These are phyloP conservation scores for Trametes sp. DNA, from an alignment of 1,284 basidiomycete species.

Conservation along the genomic window DNA sequence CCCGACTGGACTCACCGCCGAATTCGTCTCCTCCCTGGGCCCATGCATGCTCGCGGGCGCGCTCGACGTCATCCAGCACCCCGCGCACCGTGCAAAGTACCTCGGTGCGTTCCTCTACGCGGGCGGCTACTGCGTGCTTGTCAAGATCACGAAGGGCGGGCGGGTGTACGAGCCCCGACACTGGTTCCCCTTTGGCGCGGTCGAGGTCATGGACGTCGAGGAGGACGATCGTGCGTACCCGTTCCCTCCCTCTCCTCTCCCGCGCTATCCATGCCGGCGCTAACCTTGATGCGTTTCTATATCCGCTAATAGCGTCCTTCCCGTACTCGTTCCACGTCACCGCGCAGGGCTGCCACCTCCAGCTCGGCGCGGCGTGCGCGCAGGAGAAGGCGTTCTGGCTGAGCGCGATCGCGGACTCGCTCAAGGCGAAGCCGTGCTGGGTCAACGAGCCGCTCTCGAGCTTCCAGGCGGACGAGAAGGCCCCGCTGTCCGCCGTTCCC, in stretches of 20 bases:
- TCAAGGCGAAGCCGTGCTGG: conserved; percentile 54
- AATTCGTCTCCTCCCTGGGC: conserved; percentile 76
- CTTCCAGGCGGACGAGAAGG: conserved; percentile 48
- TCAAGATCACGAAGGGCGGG: conserved; percentile 80
- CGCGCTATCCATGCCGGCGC: not conserved
- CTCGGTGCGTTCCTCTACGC: conserved; percentile 88
- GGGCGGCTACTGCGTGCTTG: conserved; percentile 85
- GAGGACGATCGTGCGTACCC: conserved; percentile 68
- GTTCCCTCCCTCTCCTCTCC: not conserved
- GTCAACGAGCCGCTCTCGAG: conserved; percentile 67
- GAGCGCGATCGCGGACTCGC: conserved; percentile 61
- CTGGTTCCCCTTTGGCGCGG: conserved; percentile 82
- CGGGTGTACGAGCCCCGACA: conserved; percentile 86
- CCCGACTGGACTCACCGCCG: conserved; percentile 45
- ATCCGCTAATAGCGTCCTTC: conserved; percentile 72
- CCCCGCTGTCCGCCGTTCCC: conserved; percentile 20
- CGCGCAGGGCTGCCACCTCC: conserved; percentile 75
- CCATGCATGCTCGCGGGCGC: conserved; percentile 81
- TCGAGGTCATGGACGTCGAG: conserved; percentile 74
- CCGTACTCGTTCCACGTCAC: conserved; percentile 83
- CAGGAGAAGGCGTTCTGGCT: conserved; percentile 89
- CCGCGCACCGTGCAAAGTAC: conserved; percentile 77
- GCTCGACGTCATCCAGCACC: conserved; percentile 82
- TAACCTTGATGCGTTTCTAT: not conserved
- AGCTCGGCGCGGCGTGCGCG: conserved; percentile 83